Conservation (phyloP, 2,329 filamentous ascomycete species). For the Catunica adiposa region DNA sequence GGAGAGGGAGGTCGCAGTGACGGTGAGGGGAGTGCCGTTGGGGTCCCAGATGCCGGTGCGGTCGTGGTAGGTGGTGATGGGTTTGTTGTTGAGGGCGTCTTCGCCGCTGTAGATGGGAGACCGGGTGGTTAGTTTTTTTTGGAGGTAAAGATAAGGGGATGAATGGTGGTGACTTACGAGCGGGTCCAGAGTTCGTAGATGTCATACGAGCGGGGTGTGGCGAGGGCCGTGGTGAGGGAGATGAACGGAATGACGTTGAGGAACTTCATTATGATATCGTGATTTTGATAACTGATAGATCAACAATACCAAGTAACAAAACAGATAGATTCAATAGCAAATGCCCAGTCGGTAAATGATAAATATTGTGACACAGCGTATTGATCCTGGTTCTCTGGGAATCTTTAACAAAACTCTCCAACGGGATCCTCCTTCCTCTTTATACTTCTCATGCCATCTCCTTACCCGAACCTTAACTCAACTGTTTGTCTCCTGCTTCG, state of each 20-base stretch:
- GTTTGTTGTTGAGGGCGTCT: slow-evolving; percentile 8
- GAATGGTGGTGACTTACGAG: neutral
- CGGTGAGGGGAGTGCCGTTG: slow-evolving; percentile 1
- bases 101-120: neutral
- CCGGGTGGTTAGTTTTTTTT: neutral
- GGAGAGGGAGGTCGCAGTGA: neutral
- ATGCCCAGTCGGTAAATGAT: too few relatives aligned
- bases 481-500: too few relatives aligned
- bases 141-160: neutral
- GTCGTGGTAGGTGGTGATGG: neutral
- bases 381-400: too few relatives aligned
- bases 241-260: neutral
- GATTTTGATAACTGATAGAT: too few relatives aligned
- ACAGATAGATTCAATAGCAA: too few relatives aligned
- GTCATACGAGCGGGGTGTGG: neutral
- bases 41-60: slow-evolving; percentile 8
- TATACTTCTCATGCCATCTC: neutral
- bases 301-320: too few relatives aligned
- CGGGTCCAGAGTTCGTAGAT: neutral
- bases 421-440: too few relatives aligned
- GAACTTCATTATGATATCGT: neutral
- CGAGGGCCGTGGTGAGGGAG: too few relatives aligned
- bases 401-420: too few relatives aligned
- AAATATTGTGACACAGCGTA: too few relatives aligned
- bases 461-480: neutral